Conservation (phyloP, 2,329 filamentous ascomycete genomes). For the Zymoseptoria pseudotritici region DNA sequence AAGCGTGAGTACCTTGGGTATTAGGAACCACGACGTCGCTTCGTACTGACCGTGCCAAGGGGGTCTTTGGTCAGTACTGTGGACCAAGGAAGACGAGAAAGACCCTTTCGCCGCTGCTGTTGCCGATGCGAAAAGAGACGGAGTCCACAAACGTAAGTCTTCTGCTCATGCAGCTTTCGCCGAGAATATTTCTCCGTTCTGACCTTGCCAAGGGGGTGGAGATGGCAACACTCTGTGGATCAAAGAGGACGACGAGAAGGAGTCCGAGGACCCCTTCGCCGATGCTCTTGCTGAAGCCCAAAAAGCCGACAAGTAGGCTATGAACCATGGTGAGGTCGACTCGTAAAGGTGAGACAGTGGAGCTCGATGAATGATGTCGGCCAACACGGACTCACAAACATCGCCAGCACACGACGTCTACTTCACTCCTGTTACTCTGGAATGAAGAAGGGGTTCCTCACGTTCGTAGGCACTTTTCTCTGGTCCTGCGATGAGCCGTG, state of each 20-base stretch:
- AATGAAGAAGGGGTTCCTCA: too few relatives aligned
- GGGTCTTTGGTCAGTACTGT: background rate
- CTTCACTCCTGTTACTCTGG: too few relatives aligned
- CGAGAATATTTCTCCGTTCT: background rate
- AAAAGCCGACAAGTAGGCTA: background rate
- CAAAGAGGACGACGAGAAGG: background rate
- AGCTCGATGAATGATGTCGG: too few relatives aligned
- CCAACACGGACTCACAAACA: too few relatives aligned
- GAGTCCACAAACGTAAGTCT: background rate
- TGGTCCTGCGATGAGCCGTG: too few relatives aligned
- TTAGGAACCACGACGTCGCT: background rate
- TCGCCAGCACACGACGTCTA: too few relatives aligned
- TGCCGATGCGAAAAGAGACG: background rate
- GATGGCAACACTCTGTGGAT: background rate
- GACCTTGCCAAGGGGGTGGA: background rate
- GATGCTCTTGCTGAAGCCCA: background rate
- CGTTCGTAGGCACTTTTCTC: too few relatives aligned
- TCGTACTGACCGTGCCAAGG: background rate
- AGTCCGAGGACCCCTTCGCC: background rate
- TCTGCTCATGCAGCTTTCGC: background rate
- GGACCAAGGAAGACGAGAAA: background rate
- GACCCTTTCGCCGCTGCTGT: background rate
- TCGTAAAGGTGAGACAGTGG: too few relatives aligned
- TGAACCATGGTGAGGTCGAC: too few relatives aligned
- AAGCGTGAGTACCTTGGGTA: background rate